A percentile compares a stretch with the other conserved stretches of the same genome.
These are phyloP conservation scores for Firmiana major DNA, from an alignment of 345 rosid genomes.

Conservation along the genomic window DNA sequence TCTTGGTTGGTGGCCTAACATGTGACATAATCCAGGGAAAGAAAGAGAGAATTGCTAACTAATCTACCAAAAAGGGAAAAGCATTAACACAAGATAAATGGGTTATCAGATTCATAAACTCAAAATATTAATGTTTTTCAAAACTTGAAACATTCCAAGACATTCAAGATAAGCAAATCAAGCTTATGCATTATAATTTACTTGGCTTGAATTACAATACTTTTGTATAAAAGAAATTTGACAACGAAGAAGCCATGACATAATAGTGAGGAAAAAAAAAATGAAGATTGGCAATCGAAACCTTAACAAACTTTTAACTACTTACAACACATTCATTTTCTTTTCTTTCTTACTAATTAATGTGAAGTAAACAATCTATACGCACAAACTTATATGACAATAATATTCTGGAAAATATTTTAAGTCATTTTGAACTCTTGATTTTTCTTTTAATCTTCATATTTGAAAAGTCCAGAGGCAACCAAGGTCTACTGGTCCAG, in stretches of 20 bases:
- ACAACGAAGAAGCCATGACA: background rate
- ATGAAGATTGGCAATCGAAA: background rate
- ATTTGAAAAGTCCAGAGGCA: slow-evolving; percentile 50
- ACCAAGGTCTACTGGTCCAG: slow-evolving; percentile 35
- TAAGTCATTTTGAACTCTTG: background rate
- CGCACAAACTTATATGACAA: slow-evolving; percentile 10
- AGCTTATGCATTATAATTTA: background rate
- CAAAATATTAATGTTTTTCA: background rate
- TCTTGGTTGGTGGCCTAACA: slow-evolving; percentile 34
- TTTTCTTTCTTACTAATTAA: background rate
- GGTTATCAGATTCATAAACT: background rate
- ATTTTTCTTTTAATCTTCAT: background rate
- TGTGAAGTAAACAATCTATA: background rate
- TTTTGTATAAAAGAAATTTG: background rate
- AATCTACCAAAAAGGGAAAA: slow-evolving; percentile 16
- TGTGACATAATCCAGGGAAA: slow-evolving; percentile 13
- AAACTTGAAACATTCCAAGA: background rate
- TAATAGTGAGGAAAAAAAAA: background rate
- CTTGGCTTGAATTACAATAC: background rate
- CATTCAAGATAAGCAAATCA: background rate
- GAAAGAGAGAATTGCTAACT: slow-evolving; percentile 13
- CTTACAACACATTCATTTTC: slow-evolving; percentile 6
- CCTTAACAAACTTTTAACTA: background rate
- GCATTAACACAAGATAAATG: background rate
- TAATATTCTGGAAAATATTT: background rate